Base-by-base conservation (phyloP, 2,329 filamentous ascomycete species). In the Chlorencoelia australis region DNA sequence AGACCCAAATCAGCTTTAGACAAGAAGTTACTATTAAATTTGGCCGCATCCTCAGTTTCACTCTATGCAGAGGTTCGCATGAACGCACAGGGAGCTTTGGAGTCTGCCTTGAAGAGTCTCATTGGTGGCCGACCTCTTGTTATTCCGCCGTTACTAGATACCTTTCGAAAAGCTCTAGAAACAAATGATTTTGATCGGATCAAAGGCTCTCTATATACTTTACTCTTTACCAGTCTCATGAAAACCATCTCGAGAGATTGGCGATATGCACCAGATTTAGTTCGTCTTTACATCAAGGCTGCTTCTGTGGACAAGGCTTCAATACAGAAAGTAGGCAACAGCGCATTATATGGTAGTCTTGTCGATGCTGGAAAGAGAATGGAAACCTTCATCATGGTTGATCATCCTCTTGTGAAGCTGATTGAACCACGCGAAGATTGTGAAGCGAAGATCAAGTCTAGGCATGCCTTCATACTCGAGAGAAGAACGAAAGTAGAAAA, bases 1-100 rank as follows among this genome's bases (percentile, higher is more conserved):
- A 74, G 91, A 35, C 82, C 83, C 29, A 88, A 89, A 57, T 93
- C 86, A 21, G 79, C 87, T n/a, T 67, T 98, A 1, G 91, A 98
- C 59, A 89, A 87, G 58, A 71, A 69, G 10, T 64, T 98, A 9
- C 67, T 98, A 1, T 67, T 94, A 11, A 88, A 98, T 56, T 69
- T 98, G 24, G 86, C 88, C 4, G 75, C 93, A 49, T 95, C 89
- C 0, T 87, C 83, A 45, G 79, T 94, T 3, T 96, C 89, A 0
- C 66, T 85, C 4, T 98, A 98, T 56, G 91, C 91, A 0, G 91
- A 98, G 55, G 91, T 96, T 34, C 82, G 93, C n/a, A 75, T 88
- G 20, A 88, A 88, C 35, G 91, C 91, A 3, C 91, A 98, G 58
- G 82, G 79, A 42, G 86, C 91, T 0, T 82, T 86, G 39, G 93